Base-by-base conservation (phyloP, 768 basidiomycete genomes). In the Sporobolomyces roseus region DNA sequence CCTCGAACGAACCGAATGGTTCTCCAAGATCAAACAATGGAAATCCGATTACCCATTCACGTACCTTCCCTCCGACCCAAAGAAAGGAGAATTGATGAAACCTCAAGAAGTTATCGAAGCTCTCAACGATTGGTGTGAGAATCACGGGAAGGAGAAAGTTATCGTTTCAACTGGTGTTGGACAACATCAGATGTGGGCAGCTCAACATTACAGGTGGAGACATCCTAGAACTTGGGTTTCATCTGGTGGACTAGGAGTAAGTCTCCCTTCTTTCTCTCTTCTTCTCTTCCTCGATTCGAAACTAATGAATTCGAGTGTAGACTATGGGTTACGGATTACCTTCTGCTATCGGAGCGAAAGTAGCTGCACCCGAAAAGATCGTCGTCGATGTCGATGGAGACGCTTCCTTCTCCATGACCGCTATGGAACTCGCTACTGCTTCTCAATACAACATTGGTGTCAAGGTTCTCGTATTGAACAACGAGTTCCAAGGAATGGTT, bases 111-210 rank as follows among this genome's bases (percentile, higher is more conserved):
- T 97, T 62, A 86, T 99, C 46, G 88, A 92, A 80, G 93, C 93
- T 80, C 83, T 99, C 48, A 87, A 98, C 76, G 89, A 91, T 81
- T 86, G 85, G n/a, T 82, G 81, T 54, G 83, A 88, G 66, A 73
- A 51, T n/a, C 77, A 81, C 59, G 81, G 80, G 61, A 94, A 98
- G 81, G 88, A 90, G 65, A 86, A 97, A 29, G 84, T 96, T 45
- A 80, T 99, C 76, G 80, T 99, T 60, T 80, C 91, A 16, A 99
- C 96, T 21, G 96, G 96, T 74, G 96, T 99, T 27, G 96, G 96
- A 12, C 96, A 99, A 78, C 96, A 98, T 81, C 94, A 99, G 80
- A 98, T 98, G 96, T 98, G 92, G 93, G 94, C 94, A 2, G 91
- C 90, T 48, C 96, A 99, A 79, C 83, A 88, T 78, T 98, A 85